A percentile compares a stretch with the other conserved stretches of the same genome.
Evolutionary conservation across 257 asterid species (phyloP).

Genomic region (Jasminum sambac): DNA sequence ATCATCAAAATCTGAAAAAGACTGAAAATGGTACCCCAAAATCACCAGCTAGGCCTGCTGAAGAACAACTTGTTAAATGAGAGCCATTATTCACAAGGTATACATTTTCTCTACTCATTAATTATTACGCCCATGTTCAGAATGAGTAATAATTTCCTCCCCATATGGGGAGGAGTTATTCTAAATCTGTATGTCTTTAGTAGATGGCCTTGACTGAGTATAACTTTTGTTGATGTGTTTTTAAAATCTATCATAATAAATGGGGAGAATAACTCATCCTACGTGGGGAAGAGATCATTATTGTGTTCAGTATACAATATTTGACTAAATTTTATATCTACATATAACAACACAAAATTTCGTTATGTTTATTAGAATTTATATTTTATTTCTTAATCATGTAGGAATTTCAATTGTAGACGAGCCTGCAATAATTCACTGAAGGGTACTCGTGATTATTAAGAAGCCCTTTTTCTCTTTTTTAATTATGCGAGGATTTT

Average conservation of each 20-base stretch:
- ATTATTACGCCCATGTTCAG: too few relatives aligned
- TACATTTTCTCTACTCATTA: neutral
- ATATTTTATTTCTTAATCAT: neutral
- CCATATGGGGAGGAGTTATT: too few relatives aligned
- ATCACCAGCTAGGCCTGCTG: constrained; percentile 46
- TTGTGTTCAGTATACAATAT: neutral
- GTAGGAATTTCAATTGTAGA: constrained; percentile 29
- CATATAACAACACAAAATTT: neutral
- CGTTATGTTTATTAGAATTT: neutral
- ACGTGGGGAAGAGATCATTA: too few relatives aligned
- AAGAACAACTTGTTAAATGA: constrained; percentile 66
- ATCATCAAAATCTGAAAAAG: constrained; percentile 72
- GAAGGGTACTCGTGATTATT: constrained; percentile 15
- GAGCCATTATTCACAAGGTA: constrained; percentile 22
- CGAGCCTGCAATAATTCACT: neutral
- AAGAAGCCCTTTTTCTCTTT: constrained; percentile 16
- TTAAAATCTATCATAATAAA: too few relatives aligned
- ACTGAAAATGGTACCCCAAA: constrained; percentile 47
- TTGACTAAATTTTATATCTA: neutral
- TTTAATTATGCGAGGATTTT: neutral
- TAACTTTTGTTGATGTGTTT: too few relatives aligned
- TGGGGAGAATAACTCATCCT: too few relatives aligned
- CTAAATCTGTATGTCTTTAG: too few relatives aligned
- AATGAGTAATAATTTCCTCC: too few relatives aligned
- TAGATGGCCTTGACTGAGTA: too few relatives aligned